A percentile compares a stretch with the other conserved stretches of the same genome.
Conservation (phyloP, 1,284 basidiomycete genomes). For the Tausonia pullulans region DNA sequence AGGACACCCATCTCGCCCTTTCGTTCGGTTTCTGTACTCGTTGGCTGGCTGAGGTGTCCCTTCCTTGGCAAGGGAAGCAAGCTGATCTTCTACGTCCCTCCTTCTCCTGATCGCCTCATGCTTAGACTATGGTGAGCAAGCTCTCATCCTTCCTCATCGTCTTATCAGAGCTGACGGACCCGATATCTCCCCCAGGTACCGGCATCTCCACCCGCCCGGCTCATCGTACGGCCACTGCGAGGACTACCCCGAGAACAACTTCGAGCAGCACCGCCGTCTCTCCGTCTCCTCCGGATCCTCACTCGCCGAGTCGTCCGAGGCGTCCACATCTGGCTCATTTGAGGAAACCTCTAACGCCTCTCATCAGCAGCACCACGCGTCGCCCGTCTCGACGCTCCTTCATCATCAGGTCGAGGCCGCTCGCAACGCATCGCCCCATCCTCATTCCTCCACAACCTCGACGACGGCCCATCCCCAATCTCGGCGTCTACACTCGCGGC, state of each 20-base stretch:
- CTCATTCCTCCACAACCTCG: not conserved
- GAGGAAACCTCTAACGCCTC: too few species aligned
- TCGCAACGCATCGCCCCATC: not conserved
- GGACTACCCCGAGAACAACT: not conserved
- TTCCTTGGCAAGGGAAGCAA: not conserved
- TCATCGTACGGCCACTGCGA: not conserved
- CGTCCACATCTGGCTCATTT: not conserved
- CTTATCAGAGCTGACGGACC: not conserved
- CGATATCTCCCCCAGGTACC: not conserved
- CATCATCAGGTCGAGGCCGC: not conserved
- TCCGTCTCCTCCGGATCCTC: not conserved
- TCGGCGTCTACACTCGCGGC: too few species aligned
- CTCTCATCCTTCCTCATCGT: not conserved
- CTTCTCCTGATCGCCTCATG: not conserved
- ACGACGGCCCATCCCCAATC: not conserved
- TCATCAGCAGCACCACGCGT: too few species aligned
- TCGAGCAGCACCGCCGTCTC: not conserved
- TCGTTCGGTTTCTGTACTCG: not conserved
- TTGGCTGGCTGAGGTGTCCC: not conserved
- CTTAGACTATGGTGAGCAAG: slow-evolving; percentile 3
- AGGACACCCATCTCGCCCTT: not conserved
- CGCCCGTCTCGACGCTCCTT: too few species aligned
- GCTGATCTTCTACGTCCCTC: not conserved
- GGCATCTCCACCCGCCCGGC: slow-evolving; percentile 1
- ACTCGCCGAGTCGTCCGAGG: slow-evolving; percentile 3